Evolutionary conservation across 1,284 basidiomycete species (phyloP).

Genomic region (Mrakiaceae sp.): DNA sequence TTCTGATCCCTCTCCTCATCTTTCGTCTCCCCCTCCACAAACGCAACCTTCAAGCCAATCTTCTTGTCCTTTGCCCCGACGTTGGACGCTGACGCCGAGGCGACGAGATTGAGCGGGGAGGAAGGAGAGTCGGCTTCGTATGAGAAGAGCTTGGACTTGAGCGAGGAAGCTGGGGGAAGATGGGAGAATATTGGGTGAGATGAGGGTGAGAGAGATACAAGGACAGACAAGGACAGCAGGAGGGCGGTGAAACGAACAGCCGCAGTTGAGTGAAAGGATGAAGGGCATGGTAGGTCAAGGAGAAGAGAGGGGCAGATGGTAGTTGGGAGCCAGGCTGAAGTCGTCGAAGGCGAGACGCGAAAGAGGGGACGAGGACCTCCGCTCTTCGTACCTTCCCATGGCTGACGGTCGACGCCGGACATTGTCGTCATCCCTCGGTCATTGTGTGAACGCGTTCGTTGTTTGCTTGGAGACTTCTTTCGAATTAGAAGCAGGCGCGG

Average conservation of each 20-base stretch:
- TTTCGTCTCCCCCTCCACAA: constrained; percentile 18
- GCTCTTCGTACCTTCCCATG: too few relatives aligned
- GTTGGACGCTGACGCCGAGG: constrained; percentile 28
- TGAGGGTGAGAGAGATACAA: not conserved
- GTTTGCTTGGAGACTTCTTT: too few relatives aligned
- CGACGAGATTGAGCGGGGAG: constrained; percentile 19
- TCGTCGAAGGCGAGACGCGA: too few relatives aligned
- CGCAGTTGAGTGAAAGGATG: constrained; percentile 37
- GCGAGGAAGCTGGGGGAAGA: constrained; percentile 26
- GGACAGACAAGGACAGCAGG: not conserved
- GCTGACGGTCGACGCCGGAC: too few relatives aligned
- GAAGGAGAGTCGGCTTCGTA: constrained; percentile 18
- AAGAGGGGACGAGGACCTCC: too few relatives aligned
- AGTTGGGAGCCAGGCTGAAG: too few relatives aligned
- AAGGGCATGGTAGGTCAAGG: not conserved
- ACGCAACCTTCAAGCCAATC: constrained; percentile 28
- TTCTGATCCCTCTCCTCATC: constrained; percentile 25
- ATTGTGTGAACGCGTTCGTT: too few relatives aligned
- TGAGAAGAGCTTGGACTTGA: constrained; percentile 35
- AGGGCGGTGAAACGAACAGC: constrained; percentile 20
- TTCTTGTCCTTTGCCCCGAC: constrained; percentile 33
- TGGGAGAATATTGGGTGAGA: not conserved
- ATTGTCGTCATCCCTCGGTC: too few relatives aligned
- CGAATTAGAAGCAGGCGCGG: too few relatives aligned
- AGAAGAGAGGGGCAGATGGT: not conserved